Evolutionary conservation across 345 rosid species (phyloP), one percentile per base, ranked within the genome.

Genomic region (Brassica juncea): DNA sequence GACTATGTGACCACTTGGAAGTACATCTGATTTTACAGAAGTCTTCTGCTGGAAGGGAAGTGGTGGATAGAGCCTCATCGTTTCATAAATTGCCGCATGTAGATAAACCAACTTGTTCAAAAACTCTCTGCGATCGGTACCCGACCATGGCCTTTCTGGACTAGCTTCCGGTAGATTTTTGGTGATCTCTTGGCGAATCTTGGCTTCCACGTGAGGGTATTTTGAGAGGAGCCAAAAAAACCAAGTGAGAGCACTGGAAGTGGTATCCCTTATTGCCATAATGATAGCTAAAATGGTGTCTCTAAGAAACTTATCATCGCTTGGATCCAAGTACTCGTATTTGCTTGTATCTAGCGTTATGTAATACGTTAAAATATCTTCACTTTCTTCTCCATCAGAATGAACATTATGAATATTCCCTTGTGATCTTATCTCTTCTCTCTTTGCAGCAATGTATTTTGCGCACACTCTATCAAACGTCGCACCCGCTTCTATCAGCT

Each of bases 181-280:
- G 0, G 57, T 67, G 11, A 27, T 70, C 11, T 73, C 77, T 16
- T 73, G 59, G 6, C 16, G 77, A 3, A 89, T 84, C 60, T 71
- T 86, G 14, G 44, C 28, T 42, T 71, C 79, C 1, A 77, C 83
- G 2, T 68, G 27, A 5, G 87, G 86, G 31, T 85, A 81, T 55
- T 63, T 62, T 1, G 83, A 73, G 4, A 88, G 25, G 15, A 77
- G 71, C 86, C 86, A 83, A 14, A 88, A 87, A 31, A 88, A 80
- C 87, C 89, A 85, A 8, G 82, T 34, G 21, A 88, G 75, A 47
- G 80, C 54, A 15, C 75, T 12, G 3, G 62, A 44, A 2, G 35
- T 21, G 0, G 80, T 10, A n/a, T 82, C 90, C 35, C 81, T 73
- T 4, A 90, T 86, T 2, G 89, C 89, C 8, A 80, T 0, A 75